A percentile compares a stretch with the other conserved stretches of the same genome.
Evolutionary conservation across 1,284 basidiomycete genomes (phyloP).

Genomic region (Microbotryum saponariae): DNA sequence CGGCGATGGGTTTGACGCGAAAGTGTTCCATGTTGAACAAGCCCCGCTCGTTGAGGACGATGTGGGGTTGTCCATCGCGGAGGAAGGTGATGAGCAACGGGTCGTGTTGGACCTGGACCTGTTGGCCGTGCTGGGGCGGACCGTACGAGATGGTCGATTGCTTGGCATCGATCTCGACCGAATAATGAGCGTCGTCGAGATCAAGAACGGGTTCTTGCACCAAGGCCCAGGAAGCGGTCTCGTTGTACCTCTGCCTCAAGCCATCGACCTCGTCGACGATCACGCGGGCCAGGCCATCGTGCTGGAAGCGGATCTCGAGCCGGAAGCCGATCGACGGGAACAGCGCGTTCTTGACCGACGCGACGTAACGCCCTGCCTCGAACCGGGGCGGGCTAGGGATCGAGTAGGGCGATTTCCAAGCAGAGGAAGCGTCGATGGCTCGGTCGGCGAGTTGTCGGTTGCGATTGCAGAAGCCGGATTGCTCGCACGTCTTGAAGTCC

Average conservation of each 20-base stretch:
- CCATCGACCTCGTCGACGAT: slow-evolving; percentile 76
- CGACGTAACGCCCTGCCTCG: slow-evolving; percentile 58
- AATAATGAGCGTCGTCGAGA: slow-evolving; percentile 48
- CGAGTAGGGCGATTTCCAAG: slow-evolving; percentile 76
- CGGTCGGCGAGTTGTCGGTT: slow-evolving; percentile 65
- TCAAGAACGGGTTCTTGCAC: slow-evolving; percentile 54
- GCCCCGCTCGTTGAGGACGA: slow-evolving; percentile 81
- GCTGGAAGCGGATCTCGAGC: slow-evolving; percentile 52
- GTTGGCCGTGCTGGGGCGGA: slow-evolving; percentile 33
- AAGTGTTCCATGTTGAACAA: slow-evolving; percentile 98
- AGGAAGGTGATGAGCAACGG: slow-evolving; percentile 67
- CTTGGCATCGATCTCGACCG: slow-evolving; percentile 54
- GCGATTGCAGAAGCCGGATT: slow-evolving; percentile 82
- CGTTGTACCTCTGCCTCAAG: slow-evolving; percentile 73
- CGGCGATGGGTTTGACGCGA: slow-evolving; percentile 52
- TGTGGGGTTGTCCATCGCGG: slow-evolving; percentile 63
- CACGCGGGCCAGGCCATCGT: slow-evolving; percentile 69
- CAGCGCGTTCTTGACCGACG: slow-evolving; percentile 62
- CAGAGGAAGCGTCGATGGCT: slow-evolving; percentile 38
- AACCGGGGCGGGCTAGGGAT: slow-evolving; percentile 51
- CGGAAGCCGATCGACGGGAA: slow-evolving; percentile 74
- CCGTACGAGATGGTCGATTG: slow-evolving; percentile 39
- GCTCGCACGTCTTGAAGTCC: slow-evolving; percentile 85
- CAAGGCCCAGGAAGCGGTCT: slow-evolving; percentile 78
- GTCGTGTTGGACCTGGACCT: slow-evolving; percentile 57